These are phyloP conservation scores for Aurinia saxatilis DNA, from an alignment of 345 rosid genomes.

Conservation along the genomic window DNA sequence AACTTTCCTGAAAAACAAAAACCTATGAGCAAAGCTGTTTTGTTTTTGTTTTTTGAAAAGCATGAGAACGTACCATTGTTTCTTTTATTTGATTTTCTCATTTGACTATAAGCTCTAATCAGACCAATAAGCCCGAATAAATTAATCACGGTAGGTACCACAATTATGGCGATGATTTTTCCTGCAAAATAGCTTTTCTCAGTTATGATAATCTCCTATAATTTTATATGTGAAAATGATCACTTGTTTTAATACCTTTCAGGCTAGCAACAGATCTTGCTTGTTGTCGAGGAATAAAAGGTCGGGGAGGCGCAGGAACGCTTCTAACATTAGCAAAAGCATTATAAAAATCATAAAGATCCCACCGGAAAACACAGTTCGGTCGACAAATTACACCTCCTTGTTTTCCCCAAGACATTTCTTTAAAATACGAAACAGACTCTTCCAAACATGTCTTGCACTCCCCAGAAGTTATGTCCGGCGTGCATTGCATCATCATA, in stretches of 20 bases:
- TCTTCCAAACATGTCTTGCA: slow-evolving; percentile 24
- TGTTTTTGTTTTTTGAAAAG: not conserved
- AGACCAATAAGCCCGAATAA: not conserved
- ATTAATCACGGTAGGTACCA: not conserved
- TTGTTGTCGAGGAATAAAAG: not conserved
- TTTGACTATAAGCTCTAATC: not conserved
- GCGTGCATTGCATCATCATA: slow-evolving; percentile 37
- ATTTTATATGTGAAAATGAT: not conserved
- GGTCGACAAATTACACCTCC: slow-evolving; percentile 36
- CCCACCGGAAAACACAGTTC: slow-evolving; percentile 41
- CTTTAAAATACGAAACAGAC: not conserved
- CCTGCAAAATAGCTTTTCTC: not conserved
- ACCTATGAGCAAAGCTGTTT: too few species aligned
- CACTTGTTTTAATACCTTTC: not conserved
- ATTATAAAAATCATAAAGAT: slow-evolving; percentile 25
- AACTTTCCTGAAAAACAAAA: not conserved
- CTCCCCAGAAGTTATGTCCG: slow-evolving; percentile 29
- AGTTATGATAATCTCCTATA: not conserved
- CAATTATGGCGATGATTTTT: not conserved
- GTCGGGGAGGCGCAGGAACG: slow-evolving; percentile 14
- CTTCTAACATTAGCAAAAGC: not conserved
- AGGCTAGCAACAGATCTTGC: not conserved
- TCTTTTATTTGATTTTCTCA: not conserved
- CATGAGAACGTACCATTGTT: not conserved
- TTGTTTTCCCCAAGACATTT: slow-evolving; percentile 16